Conservation (phyloP, 176 grass and related monocot species). For the Triticum monococcum region DNA sequence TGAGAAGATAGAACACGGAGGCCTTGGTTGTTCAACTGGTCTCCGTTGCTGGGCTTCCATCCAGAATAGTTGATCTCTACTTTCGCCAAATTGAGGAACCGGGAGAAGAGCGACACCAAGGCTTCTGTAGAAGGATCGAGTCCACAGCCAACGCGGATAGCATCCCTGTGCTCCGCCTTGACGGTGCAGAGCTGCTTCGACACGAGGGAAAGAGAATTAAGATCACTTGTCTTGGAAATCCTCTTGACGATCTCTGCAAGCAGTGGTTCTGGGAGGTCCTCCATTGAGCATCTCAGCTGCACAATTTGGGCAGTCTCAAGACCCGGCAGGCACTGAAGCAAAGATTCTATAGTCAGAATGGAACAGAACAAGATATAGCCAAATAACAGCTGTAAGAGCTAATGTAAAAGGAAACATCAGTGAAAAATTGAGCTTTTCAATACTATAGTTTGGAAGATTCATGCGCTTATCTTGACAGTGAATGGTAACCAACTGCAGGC, state of each 20-base stretch:
- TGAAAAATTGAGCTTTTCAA: not conserved
- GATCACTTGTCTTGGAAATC: slow-evolving; percentile 40
- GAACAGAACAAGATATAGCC: not conserved
- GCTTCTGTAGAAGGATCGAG: slow-evolving; percentile 50
- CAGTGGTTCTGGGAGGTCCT: slow-evolving; percentile 51
- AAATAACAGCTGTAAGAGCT: too few species aligned
- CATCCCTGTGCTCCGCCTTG: slow-evolving; percentile 48
- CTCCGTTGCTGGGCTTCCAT: slow-evolving; percentile 34
- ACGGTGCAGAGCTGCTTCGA: slow-evolving; percentile 45
- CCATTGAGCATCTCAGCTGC: slow-evolving; percentile 32
- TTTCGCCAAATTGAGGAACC: slow-evolving; percentile 60
- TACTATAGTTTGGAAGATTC: not conserved
- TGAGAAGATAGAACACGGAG: too few species aligned
- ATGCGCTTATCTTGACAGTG: not conserved
- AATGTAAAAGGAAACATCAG: too few species aligned
- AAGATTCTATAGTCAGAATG: not conserved
- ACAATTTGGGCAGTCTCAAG: not conserved
- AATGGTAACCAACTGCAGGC: too few species aligned
- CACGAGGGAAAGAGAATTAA: slow-evolving; percentile 55
- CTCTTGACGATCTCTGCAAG: slow-evolving; percentile 66
- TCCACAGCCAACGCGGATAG: slow-evolving; percentile 38
- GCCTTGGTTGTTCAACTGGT: too few species aligned
- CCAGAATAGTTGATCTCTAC: slow-evolving; percentile 66
- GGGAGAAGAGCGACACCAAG: slow-evolving; percentile 33
- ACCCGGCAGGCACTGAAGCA: not conserved